phyloP scores from a whole-genome alignment of 2,329 filamentous ascomycete genomes.

The Verticillium longisporum region DNA sequence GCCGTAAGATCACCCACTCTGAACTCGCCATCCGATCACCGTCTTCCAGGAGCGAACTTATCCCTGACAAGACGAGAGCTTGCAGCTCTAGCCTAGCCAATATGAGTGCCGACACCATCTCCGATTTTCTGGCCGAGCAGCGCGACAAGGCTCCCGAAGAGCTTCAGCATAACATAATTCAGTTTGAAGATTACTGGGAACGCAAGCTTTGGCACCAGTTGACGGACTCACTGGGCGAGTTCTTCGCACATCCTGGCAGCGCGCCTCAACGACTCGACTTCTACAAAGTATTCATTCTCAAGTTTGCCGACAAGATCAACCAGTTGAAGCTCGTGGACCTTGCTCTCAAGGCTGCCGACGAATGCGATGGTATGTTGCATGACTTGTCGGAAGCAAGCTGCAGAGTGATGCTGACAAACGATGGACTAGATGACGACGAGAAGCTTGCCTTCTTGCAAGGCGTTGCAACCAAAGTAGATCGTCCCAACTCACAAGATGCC shows the following conservation, averaged over 20 bases:
- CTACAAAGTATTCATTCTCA: constrained; percentile 91
- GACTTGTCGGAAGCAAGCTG: neutral
- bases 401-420: constrained; percentile 3
- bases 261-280: constrained; percentile 78
- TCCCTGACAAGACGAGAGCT: constrained; percentile 2
- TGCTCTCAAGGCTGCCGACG: constrained; percentile 77
- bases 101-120: constrained; percentile 84
- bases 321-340: constrained; percentile 93
- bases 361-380: constrained; percentile 62
- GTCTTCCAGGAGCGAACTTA: neutral
- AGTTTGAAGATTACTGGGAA: constrained; percentile 97
- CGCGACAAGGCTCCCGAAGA: constrained; percentile 82
- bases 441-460: constrained; percentile 78
- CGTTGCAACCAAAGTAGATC: constrained; percentile 82
- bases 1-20: neutral
- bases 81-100: constrained; percentile 13
- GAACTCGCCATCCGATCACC: neutral
- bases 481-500: constrained; percentile 88
- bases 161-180: constrained; percentile 79
- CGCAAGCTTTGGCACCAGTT: constrained; percentile 99
- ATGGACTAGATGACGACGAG: constrained; percentile 67
- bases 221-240: constrained; percentile 79
- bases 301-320: constrained; percentile 98
- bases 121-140: constrained; percentile 87
- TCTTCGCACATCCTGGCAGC: constrained; percentile 79